Conservation (phyloP, 768 basidiomycete genomes). For the Boletus vinaceobasis region DNA sequence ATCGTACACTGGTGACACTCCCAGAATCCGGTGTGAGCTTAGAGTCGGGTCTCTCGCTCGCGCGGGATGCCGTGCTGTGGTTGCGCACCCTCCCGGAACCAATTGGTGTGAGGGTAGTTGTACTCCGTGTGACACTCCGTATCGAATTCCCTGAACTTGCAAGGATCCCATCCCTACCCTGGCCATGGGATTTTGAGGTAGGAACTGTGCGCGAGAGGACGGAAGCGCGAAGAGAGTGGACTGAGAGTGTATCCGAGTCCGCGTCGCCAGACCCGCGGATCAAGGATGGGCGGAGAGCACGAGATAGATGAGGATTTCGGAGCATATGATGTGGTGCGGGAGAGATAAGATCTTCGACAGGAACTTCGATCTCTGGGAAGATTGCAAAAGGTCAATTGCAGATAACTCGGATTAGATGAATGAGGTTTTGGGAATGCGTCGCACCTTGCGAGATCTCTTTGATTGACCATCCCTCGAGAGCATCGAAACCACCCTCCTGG, state of each 20-base stretch:
- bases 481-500: conserved; percentile 75
- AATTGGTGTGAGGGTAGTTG: conserved; percentile 19
- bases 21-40: conserved; percentile 58
- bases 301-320: conserved; percentile 26
- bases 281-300: conserved; percentile 27
- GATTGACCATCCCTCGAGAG: conserved; percentile 81
- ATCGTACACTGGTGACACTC: conserved; percentile 25
- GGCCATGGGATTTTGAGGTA: conserved; percentile 17
- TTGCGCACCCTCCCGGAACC: conserved; percentile 21
- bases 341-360: conserved; percentile 67
- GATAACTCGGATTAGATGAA: background rate
- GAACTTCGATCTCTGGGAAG: conserved; percentile 72
- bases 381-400: background rate
- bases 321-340: conserved; percentile 35
- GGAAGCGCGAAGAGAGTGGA: conserved; percentile 47
- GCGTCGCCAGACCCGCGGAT: conserved; percentile 26
- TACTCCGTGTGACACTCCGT: conserved; percentile 45
- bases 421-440: background rate
- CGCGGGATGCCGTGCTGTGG: conserved; percentile 25
- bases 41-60: conserved; percentile 59
- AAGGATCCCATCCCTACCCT: conserved; percentile 20
- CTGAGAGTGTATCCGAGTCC: conserved; percentile 40
- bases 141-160: conserved; percentile 39
- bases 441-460: conserved; percentile 65
- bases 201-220: conserved; percentile 36